Evolutionary conservation across 768 basidiomycete species (phyloP).

Genomic region (Lepiota brunneoincarnata): DNA sequence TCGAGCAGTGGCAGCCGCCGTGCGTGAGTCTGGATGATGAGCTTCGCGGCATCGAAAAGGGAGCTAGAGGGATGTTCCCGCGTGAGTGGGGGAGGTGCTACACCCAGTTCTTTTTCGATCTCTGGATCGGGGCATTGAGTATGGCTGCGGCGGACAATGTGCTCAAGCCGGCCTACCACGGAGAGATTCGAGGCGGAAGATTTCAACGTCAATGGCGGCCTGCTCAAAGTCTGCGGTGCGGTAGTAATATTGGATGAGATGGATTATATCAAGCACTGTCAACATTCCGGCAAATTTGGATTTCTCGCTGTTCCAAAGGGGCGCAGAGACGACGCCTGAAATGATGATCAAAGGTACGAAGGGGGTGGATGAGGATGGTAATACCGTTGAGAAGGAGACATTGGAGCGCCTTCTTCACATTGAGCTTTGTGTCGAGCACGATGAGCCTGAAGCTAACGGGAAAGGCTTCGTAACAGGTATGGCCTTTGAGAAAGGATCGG

Average conservation of each 20-base stretch:
- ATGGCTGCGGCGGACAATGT: slow-evolving; percentile 5
- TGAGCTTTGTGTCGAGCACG: slow-evolving; percentile 93
- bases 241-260: slow-evolving; percentile 98
- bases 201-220: slow-evolving; percentile 89
- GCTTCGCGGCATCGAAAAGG: slow-evolving; percentile 85
- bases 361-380: slow-evolving; percentile 7
- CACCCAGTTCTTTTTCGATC: slow-evolving; percentile 89
- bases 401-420: slow-evolving; percentile 92
- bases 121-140: slow-evolving; percentile 46
- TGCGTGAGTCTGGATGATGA: slow-evolving; percentile 93
- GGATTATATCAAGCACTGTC: slow-evolving; percentile 98
- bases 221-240: slow-evolving; percentile 81
- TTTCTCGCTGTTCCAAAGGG: slow-evolving; percentile 94
- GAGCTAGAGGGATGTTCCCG: slow-evolving; percentile 85
- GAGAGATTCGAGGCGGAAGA: slow-evolving; percentile 82
- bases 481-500: slow-evolving; percentile 77
- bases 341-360: slow-evolving; percentile 12
- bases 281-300: slow-evolving; percentile 97
- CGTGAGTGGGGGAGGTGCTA: slow-evolving; percentile 87
- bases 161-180: slow-evolving; percentile 57
- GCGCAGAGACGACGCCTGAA: slow-evolving; percentile 94
- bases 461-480: slow-evolving; percentile 93
- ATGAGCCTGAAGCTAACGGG: slow-evolving; percentile 96
- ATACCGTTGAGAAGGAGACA: slow-evolving; percentile 81
- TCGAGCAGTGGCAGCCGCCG: slow-evolving; percentile 93